Evolutionary conservation across 2,329 filamentous ascomycete species (phyloP).

Genomic region (Ophiocordyceps robertsii): DNA sequence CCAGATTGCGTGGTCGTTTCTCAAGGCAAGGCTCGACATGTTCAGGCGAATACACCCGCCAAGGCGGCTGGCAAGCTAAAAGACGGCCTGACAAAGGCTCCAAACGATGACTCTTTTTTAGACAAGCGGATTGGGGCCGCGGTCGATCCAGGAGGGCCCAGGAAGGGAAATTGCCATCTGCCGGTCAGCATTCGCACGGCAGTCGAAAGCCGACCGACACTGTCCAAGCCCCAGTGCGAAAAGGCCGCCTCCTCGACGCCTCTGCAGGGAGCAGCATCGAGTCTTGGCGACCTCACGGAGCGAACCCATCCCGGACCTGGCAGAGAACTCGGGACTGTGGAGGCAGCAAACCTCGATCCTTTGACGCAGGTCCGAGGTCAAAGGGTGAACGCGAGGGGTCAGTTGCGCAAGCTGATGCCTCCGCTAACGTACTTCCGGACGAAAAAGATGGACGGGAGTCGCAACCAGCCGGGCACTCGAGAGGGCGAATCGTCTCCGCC

Average conservation of each 20-base stretch:
- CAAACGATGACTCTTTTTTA: constrained; percentile 21
- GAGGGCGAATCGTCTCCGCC: neutral
- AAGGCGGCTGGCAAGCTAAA: too few relatives aligned
- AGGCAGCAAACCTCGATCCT: too few relatives aligned
- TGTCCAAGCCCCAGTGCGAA: neutral
- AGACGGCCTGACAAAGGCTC: too few relatives aligned
- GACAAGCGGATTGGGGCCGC: constrained; percentile 8
- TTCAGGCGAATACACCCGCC: constrained; percentile 1
- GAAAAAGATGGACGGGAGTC: neutral
- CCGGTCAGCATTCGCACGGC: neutral
- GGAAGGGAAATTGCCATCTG: neutral
- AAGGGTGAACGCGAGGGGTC: neutral
- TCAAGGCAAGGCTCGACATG: neutral
- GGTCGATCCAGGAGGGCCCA: constrained; percentile 5
- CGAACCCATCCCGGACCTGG: too few relatives aligned
- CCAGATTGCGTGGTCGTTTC: neutral
- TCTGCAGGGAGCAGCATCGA: too few relatives aligned
- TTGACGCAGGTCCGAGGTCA: neutral
- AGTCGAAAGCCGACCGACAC: neutral
- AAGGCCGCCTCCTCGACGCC: too few relatives aligned
- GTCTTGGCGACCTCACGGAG: too few relatives aligned
- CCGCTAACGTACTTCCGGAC: neutral
- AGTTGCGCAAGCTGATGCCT: neutral
- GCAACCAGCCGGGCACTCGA: neutral
- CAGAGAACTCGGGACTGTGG: too few relatives aligned